These are phyloP conservation scores for Gryganskiella cystojenkinii DNA, from an alignment of 192 early-diverging fungal species.

Conservation along the genomic window DNA sequence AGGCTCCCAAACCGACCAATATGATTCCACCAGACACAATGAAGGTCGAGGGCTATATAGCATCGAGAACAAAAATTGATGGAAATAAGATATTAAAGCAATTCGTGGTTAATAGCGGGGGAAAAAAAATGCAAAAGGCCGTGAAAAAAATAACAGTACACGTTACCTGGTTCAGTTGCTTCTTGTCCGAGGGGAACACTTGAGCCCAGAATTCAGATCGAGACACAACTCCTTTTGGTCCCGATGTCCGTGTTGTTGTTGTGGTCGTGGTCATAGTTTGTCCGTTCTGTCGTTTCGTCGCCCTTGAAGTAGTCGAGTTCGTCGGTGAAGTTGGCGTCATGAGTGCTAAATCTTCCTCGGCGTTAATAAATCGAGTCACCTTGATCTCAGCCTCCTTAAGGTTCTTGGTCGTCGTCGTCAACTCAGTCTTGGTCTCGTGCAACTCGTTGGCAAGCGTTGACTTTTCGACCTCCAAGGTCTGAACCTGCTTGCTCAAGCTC, in stretches of 20 bases:
- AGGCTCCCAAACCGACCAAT: constrained; percentile 42
- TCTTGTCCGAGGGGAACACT: constrained; percentile 12
- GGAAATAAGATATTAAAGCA: not conserved
- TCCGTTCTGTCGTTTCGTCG: constrained; percentile 7
- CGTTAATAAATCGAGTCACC: not conserved
- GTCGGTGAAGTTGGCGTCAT: constrained; percentile 19
- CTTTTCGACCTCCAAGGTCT: constrained; percentile 12
- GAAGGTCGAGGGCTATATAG: constrained; percentile 17
- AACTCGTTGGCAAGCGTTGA: constrained; percentile 1
- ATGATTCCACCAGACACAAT: constrained; percentile 38
- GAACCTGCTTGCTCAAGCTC: constrained; percentile 7
- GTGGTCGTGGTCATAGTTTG: not conserved
- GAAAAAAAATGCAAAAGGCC: not conserved
- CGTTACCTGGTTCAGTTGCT: constrained; percentile 27
- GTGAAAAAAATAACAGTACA: not conserved
- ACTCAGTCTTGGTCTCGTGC: constrained; percentile 16
- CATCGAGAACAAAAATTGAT: not conserved
- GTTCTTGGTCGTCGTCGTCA: not conserved
- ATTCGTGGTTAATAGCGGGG: too few species aligned
- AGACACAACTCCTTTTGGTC: not conserved
- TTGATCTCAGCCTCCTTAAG: constrained; percentile 8
- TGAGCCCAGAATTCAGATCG: constrained; percentile 34
- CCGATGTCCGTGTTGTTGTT: not conserved
- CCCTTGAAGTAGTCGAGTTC: not conserved
- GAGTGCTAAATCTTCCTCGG: not conserved